Conservation (phyloP, 2,329 filamentous ascomycete genomes). For the Scytalidium sp. region DNA sequence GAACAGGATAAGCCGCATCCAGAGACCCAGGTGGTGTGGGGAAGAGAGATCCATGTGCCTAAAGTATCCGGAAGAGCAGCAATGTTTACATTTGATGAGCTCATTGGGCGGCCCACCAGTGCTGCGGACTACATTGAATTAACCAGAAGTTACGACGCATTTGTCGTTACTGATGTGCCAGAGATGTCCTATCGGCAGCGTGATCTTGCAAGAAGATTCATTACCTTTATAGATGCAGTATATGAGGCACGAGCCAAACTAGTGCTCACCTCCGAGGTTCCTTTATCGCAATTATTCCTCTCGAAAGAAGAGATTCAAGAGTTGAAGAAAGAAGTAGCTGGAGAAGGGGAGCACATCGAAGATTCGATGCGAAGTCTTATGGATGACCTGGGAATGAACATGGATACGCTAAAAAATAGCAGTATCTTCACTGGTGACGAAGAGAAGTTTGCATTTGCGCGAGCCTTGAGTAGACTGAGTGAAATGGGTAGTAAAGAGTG, state of each 20-base stretch:
- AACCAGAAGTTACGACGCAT: conserved; percentile 84
- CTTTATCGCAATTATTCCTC: conserved; percentile 82
- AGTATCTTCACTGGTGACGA: conserved; percentile 92
- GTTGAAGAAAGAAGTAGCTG: conserved; percentile 37
- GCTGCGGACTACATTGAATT: conserved; percentile 96
- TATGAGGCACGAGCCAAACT: conserved; percentile 94
- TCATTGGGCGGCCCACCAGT: conserved; percentile 84
- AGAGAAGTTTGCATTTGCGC: conserved; percentile 92
- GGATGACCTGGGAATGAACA: conserved; percentile 84
- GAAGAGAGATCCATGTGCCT: conserved; percentile 83
- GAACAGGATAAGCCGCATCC: conserved; percentile 71
- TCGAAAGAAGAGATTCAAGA: conserved; percentile 64
- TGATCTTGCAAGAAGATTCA: conserved; percentile 88
- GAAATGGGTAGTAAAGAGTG: conserved; percentile 96
- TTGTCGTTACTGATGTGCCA: conserved; percentile 87
- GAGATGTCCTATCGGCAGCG: conserved; percentile 85
- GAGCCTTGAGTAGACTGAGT: conserved; percentile 76
- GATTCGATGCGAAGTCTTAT: conserved; percentile 76
- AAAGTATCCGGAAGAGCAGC: conserved; percentile 83
- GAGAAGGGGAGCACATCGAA: conserved; percentile 41
- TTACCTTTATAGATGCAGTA: conserved; percentile 95
- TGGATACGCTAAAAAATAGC: conserved; percentile 78
- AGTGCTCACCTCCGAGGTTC: conserved; percentile 85
- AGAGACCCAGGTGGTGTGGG: conserved; percentile 86
- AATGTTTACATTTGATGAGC: conserved; percentile 87